Evolutionary conservation across 371 early-diverging fungal species (phyloP), one percentile per base, ranked within the genome.

Genomic region (Amoeboaphelidium protococcarum): DNA sequence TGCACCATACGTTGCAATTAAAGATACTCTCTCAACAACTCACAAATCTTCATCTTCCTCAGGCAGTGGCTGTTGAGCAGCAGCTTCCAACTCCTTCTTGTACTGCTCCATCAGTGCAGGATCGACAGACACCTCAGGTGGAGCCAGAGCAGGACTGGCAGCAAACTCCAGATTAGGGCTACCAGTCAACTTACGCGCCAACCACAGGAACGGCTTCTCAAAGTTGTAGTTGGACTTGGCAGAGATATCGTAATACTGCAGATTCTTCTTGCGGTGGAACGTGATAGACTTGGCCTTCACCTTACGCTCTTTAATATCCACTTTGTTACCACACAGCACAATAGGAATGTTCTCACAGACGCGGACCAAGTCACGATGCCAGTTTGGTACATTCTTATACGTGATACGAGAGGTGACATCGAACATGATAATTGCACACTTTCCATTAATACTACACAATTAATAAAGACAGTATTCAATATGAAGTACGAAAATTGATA

Each of bases 361-460:
- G 58, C 94, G 83, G 57, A 91, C 85, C 40, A 96, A 73, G 66
- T 95, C 96, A 67, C 91, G 82, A 64, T 98, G 95, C 98, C 99
- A 98, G 80, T 90, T 96, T 57, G 95, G 94, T 23, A 99, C 95
- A 76, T 95, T 98, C 77, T 94, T 92, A 74, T 96, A 96, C 54
- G 99, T 98, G 57, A 99, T 94, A 59, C 98, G 77, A 50, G 96
- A 88, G 47, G 98, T 98, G 45, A 98, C 96, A 66, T 99, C 99
- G 61, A 98, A 98, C 91, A 99, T 96, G 72, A 99, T 97, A 64
- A 99, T 95, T 52, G 87, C 99, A 64, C 97, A 98, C 66, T 98
- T 86, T 56, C 99, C 98, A 58, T 81, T 82, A 59, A 98, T 92
- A 71, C 80, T 80, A 49, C 45, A 37, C 4, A n/a, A 6, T 23